Conservation (phyloP, 352 stramenopile species). For the Pythium insidiosum region DNA sequence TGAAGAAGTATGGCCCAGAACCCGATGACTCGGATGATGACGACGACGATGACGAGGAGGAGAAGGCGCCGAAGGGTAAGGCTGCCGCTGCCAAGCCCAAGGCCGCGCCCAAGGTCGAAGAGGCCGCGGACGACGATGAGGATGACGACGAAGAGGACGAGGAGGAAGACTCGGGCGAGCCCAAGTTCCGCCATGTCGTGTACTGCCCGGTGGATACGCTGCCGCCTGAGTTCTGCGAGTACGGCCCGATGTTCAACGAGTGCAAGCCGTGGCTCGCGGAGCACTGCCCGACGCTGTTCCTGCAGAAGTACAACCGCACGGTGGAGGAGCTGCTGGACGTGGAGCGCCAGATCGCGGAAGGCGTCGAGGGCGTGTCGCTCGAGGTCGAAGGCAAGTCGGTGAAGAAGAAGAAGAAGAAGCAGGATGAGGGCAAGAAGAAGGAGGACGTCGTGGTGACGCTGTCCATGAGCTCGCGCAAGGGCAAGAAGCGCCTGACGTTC, state of each 20-base stretch:
- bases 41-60: constrained; percentile 35
- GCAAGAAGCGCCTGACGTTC: constrained; percentile 73
- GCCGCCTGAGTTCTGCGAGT: constrained; percentile 82
- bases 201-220: constrained; percentile 84
- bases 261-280: constrained; percentile 77
- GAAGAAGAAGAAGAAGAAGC: constrained; percentile 82
- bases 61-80: constrained; percentile 8
- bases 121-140: constrained; percentile 25
- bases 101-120: constrained; percentile 8
- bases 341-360: constrained; percentile 71
- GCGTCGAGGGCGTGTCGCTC: constrained; percentile 69
- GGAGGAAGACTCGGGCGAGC: constrained; percentile 23
- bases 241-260: constrained; percentile 78
- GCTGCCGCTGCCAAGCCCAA: constrained; percentile 4
- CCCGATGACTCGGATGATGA: constrained; percentile 66
- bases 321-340: constrained; percentile 65
- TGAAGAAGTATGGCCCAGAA: constrained; percentile 82
- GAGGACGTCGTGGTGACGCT: constrained; percentile 62
- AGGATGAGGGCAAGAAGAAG: constrained; percentile 62
- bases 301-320: constrained; percentile 83
- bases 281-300: constrained; percentile 57
- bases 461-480: constrained; percentile 69
- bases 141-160: constrained; percentile 37
- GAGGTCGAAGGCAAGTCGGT: constrained; percentile 64
- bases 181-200: constrained; percentile 50